These are phyloP conservation scores for Mortierella claussenii DNA, from an alignment of 192 early-diverging fungal species.

Conservation along the genomic window DNA sequence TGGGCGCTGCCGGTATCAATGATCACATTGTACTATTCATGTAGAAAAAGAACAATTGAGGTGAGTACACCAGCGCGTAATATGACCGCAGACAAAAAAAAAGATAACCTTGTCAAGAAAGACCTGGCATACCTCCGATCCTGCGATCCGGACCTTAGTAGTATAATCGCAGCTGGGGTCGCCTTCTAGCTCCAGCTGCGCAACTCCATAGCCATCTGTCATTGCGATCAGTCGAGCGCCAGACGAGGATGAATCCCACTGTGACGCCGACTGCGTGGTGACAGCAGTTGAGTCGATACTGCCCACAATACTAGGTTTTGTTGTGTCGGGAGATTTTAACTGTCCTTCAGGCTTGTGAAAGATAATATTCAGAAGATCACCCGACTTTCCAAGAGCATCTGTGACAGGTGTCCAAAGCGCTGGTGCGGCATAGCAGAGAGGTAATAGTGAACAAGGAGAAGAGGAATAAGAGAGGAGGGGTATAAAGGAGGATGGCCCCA, in stretches of 20 bases:
- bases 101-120: too few relatives aligned
- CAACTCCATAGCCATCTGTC: conserved; percentile 32
- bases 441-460: not conserved
- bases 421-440: conserved; percentile 19
- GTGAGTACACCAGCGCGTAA: too few relatives aligned
- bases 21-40: conserved; percentile 38
- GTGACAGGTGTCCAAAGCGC: conserved; percentile 38
- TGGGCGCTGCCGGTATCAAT: conserved; percentile 49
- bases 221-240: not conserved
- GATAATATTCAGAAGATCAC: not conserved
- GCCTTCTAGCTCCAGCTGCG: conserved; percentile 36
- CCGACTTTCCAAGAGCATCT: conserved; percentile 4
- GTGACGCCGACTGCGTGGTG: not conserved
- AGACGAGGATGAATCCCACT: not conserved
- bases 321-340: too few relatives aligned
- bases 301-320: not conserved
- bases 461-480: not conserved
- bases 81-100: not conserved
- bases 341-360: conserved; percentile 6
- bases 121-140: conserved; percentile 34
- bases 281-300: not conserved
- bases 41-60: not conserved
- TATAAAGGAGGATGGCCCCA: conserved; percentile 5
- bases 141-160: conserved; percentile 38
- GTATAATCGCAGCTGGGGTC: conserved; percentile 52